A percentile compares a stretch with the other conserved stretches of the same genome.
These are phyloP conservation scores for Penicillium simplicissimum DNA, from an alignment of 495 filamentous ascomycete species.

Conservation along the genomic window DNA sequence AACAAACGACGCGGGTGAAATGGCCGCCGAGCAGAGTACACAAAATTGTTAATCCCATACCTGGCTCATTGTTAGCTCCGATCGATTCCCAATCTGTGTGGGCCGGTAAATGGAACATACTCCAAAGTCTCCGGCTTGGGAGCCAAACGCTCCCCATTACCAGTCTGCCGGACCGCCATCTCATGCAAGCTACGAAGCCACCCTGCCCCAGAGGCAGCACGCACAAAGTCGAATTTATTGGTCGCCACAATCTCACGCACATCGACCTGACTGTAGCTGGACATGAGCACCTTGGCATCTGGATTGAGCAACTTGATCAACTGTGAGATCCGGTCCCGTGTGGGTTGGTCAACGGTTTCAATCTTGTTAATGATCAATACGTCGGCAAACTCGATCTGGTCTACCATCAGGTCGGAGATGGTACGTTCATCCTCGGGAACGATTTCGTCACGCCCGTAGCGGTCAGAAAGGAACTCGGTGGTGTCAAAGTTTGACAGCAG, in stretches of 20 bases:
- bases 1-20: slow-evolving; percentile 55
- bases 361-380: slow-evolving; percentile 60
- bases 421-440: slow-evolving; percentile 59
- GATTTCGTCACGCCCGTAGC: slow-evolving; percentile 43
- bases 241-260: slow-evolving; percentile 54
- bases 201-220: slow-evolving; percentile 45
- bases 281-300: slow-evolving; percentile 49
- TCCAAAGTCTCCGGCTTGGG: slow-evolving; percentile 59
- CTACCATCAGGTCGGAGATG: slow-evolving; percentile 60
- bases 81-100: neutral
- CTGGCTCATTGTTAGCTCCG: slow-evolving; percentile 19
- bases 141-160: slow-evolving; percentile 45
- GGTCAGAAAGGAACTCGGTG: slow-evolving; percentile 54
- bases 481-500: slow-evolving; percentile 59
- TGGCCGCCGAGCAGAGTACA: slow-evolving; percentile 52
- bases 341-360: slow-evolving; percentile 42
- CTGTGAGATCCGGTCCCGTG: slow-evolving; percentile 41
- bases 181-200: slow-evolving; percentile 54
- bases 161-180: slow-evolving; percentile 46
- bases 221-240: slow-evolving; percentile 45
- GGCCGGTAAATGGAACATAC: slow-evolving; percentile 25
- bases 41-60: slow-evolving; percentile 58
- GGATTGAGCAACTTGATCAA: slow-evolving; percentile 53
- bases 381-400: slow-evolving; percentile 64
- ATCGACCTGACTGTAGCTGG: slow-evolving; percentile 47